A percentile compares a stretch with the other conserved stretches of the same genome.
phyloP scores from a whole-genome alignment of 140 eudicot species.

The Flaveria floridana region DNA sequence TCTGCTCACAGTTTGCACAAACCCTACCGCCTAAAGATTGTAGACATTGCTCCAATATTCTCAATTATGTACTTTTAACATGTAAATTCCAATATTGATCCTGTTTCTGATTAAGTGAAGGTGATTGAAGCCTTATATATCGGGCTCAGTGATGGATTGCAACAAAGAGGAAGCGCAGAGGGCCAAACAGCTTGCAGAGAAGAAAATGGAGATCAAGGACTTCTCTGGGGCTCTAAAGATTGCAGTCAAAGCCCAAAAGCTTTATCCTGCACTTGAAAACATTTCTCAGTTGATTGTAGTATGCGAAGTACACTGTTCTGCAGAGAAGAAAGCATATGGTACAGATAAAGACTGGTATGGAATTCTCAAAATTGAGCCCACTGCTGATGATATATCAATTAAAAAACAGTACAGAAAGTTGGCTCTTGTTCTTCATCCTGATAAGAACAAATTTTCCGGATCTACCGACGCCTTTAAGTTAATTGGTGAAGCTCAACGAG shows the following conservation, averaged over 20 bases:
- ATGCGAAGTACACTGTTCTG: constrained; percentile 75
- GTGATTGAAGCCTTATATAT: constrained; percentile 33
- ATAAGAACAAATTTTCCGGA: constrained; percentile 77
- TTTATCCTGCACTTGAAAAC: constrained; percentile 66
- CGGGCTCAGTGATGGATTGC: constrained; percentile 56
- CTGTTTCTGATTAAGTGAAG: constrained; percentile 4
- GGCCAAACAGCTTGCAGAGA: constrained; percentile 64
- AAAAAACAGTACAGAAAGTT: constrained; percentile 66
- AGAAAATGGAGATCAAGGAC: constrained; percentile 63
- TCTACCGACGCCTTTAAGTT: constrained; percentile 76
- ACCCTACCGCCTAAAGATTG: not conserved
- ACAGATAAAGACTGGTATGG: constrained; percentile 72
- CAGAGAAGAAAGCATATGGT: constrained; percentile 47
- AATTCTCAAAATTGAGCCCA: constrained; percentile 55
- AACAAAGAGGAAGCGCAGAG: constrained; percentile 77
- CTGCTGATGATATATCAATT: constrained; percentile 61
- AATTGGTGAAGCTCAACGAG: constrained; percentile 71
- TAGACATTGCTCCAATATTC: not conserved
- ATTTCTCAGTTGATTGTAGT: constrained; percentile 58
- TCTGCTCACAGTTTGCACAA: not conserved
- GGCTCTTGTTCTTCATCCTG: constrained; percentile 80
- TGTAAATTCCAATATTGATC: not conserved
- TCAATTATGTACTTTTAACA: not conserved
- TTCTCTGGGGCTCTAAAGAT: constrained; percentile 55
- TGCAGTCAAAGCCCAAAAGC: constrained; percentile 66